Evolutionary conservation across 2,329 filamentous ascomycete genomes (phyloP).

Genomic region (Sclerotinia borealis): DNA sequence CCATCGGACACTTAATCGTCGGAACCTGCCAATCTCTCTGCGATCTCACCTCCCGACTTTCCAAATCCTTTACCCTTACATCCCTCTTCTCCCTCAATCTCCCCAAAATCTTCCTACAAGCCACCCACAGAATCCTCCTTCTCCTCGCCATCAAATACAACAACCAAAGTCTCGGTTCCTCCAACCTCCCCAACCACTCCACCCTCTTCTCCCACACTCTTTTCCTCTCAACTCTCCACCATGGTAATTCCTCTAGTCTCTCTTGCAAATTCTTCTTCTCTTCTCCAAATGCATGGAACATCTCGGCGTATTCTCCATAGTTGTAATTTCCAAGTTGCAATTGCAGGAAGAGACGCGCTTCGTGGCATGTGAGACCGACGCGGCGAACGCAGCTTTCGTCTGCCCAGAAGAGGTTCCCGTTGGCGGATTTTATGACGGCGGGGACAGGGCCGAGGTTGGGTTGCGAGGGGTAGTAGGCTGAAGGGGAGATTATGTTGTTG

Average conservation of each 20-base stretch:
- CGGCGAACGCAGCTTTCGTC: constrained; percentile 24
- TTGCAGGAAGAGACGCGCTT: constrained; percentile 22
- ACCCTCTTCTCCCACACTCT: constrained; percentile 21
- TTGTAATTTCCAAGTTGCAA: constrained; percentile 21
- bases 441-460: constrained; percentile 12
- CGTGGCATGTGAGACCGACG: constrained; percentile 21
- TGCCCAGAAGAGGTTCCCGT: constrained; percentile 26
- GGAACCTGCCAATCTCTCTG: constrained; percentile 14
- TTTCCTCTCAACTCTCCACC: constrained; percentile 20
- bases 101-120: constrained; percentile 11
- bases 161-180: constrained; percentile 22
- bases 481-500: too few relatives aligned
- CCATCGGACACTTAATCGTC: neutral
- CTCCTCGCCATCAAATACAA: constrained; percentile 24
- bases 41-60: too few relatives aligned
- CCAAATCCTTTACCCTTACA: neutral
- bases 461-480: neutral
- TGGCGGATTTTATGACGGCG: constrained; percentile 23
- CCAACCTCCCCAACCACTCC: constrained; percentile 23
- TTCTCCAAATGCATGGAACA: constrained; percentile 22
- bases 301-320: constrained; percentile 21
- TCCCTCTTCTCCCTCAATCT: constrained; percentile 19
- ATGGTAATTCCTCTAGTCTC: constrained; percentile 15
- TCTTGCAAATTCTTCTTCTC: constrained; percentile 18
- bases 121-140: constrained; percentile 21